Base-by-base conservation (phyloP, 768 basidiomycete genomes). In the Suillus subalutaceus region DNA sequence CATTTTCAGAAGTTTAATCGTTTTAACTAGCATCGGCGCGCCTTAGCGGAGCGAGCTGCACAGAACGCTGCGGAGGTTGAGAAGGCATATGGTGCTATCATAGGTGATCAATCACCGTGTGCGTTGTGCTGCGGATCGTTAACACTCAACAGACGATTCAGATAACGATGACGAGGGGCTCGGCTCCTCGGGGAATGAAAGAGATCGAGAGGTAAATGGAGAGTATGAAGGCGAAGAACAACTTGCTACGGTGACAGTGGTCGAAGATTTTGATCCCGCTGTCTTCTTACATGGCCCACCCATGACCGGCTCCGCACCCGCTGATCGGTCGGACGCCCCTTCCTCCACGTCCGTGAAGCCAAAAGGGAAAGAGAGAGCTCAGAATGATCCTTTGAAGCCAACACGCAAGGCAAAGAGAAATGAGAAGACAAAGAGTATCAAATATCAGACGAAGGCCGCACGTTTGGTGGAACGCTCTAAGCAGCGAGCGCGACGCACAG, bases 251-350 rank as follows among this genome's bases (percentile, higher is more conserved):
- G 95, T 97, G 55, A 96, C 94, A 18, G 89, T 97, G 60, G 89
- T 93, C 16, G 93, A 97, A 74, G 94, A 97, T 75, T 93, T 97
- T 75, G 93, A 96, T 75, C 88, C 92, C 26, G 84, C 86, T 71
- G 77, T 82, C 53, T 77, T 89, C 73, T 81, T 86, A 40, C 84
- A 88, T 68, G 88, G 82, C 8, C 78, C 81, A 46, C 69, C 75
- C n/a, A 65, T 60, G 52, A 56, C 64, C 16, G 63, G 63, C n/a
- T 20, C 35, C 30, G 44, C 65, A 32, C 48, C 63, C 9, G 5
- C 15, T 44, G 44, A 48, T 53, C 40, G 4, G 30, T 30, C 35
- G 23, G 50, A 52, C 6, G 32, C 48, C 10, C 16, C 32, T 20
- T 41, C 52, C 12, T 43, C 12, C 40, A 20, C 35, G n/a, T 13